Conservation (phyloP, 1,284 basidiomycete species). For the Leucoagaricus sp. region DNA sequence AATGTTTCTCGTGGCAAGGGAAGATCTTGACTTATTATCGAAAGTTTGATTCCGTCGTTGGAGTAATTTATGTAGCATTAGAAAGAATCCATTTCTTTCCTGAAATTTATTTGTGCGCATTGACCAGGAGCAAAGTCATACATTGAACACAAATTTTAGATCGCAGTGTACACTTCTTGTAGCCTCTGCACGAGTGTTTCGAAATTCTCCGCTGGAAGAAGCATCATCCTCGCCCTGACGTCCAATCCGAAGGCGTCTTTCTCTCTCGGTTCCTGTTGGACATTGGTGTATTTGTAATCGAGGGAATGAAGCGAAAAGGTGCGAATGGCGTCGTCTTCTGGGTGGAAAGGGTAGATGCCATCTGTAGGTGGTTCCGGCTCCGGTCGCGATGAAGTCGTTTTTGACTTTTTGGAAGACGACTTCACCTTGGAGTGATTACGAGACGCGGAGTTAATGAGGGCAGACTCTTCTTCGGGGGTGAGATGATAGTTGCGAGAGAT, state of each 20-base stretch:
- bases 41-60: too few species aligned
- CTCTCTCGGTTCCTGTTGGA: constrained; percentile 55
- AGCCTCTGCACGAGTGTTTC: constrained; percentile 2
- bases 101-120: neutral
- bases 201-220: constrained; percentile 47
- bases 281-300: constrained; percentile 68
- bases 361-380: constrained; percentile 33
- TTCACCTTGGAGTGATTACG: constrained; percentile 32
- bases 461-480: constrained; percentile 57
- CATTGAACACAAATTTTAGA: too few species aligned
- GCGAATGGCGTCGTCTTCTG: constrained; percentile 54
- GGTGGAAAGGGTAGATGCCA: constrained; percentile 77
- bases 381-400: constrained; percentile 26
- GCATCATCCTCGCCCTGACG: constrained; percentile 73
- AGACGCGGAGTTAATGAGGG: constrained; percentile 41
- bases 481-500: constrained; percentile 76
- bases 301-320: constrained; percentile 63
- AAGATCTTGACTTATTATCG: neutral
- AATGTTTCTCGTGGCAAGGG: neutral
- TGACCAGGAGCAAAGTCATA: neutral
- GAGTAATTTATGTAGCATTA: neutral
- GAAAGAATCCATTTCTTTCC: neutral
- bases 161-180: constrained; percentile 11
- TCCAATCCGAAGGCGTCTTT: constrained; percentile 82
- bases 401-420: constrained; percentile 31